A percentile compares a stretch with the other conserved stretches of the same genome.
These are phyloP conservation scores for Botrytis sinoallii DNA, from an alignment of 2,329 filamentous ascomycete species.

Conservation along the genomic window DNA sequence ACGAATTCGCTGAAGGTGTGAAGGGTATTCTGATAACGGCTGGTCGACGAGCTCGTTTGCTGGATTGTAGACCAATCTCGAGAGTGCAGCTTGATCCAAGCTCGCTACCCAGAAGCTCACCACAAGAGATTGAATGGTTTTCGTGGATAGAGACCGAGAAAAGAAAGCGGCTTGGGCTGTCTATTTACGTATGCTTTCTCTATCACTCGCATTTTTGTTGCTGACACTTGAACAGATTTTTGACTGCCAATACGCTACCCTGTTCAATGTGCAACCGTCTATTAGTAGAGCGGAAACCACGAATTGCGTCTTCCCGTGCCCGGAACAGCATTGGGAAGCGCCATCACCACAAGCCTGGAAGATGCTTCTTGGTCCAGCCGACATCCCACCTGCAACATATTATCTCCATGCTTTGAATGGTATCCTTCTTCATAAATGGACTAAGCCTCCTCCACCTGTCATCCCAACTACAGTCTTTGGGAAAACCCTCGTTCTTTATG, in stretches of 20 bases:
- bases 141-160: conserved; percentile 36
- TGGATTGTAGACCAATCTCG: conserved; percentile 32
- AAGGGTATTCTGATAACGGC: conserved; percentile 33
- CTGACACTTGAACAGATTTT: conserved; percentile 26
- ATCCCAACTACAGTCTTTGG: conserved; percentile 29
- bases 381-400: conserved; percentile 29
- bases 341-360: conserved; percentile 30
- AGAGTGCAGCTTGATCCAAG: conserved; percentile 25
- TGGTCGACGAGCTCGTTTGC: conserved; percentile 29
- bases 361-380: conserved; percentile 26
- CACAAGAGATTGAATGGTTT: conserved; percentile 30
- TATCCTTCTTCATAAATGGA: conserved; percentile 33
- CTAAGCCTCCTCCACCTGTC: conserved; percentile 32
- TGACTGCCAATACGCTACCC: conserved; percentile 34
- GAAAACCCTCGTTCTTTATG: conserved; percentile 34
- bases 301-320: conserved; percentile 34
- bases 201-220: neutral
- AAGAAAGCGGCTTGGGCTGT: conserved; percentile 32
- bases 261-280: conserved; percentile 36
- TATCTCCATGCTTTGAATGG: conserved; percentile 34
- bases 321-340: conserved; percentile 32
- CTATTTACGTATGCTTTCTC: conserved; percentile 31
- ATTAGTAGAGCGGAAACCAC: conserved; percentile 35
- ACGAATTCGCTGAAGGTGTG: conserved; percentile 35
- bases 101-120: conserved; percentile 22